phyloP scores from a whole-genome alignment of 257 asterid genomes.

The Ajuga chamaepitys region DNA sequence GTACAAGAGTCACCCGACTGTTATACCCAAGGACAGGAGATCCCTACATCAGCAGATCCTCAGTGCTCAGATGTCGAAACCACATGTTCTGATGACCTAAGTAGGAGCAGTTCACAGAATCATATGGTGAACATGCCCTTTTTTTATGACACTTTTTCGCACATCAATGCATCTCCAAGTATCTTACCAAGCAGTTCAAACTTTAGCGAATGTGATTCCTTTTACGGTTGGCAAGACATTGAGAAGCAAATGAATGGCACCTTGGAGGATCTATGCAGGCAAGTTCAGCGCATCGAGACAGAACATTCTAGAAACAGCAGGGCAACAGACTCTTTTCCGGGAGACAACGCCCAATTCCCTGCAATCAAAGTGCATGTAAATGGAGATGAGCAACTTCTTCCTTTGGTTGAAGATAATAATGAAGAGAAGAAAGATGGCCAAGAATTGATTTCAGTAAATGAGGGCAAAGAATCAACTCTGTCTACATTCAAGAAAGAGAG shows the following conservation, averaged over 20 bases:
- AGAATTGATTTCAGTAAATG: slow-evolving; percentile 22
- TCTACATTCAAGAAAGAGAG: not conserved
- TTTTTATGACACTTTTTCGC: slow-evolving; percentile 34
- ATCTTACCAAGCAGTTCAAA: slow-evolving; percentile 29
- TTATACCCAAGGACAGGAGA: slow-evolving; percentile 23
- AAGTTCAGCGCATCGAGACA: slow-evolving; percentile 52
- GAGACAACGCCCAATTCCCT: slow-evolving; percentile 14
- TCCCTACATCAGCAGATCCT: slow-evolving; percentile 27
- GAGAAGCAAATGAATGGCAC: slow-evolving; percentile 40
- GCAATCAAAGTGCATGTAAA: slow-evolving; percentile 15
- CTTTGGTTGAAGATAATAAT: slow-evolving; percentile 19
- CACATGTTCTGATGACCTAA: slow-evolving; percentile 31
- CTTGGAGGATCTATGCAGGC: slow-evolving; percentile 58
- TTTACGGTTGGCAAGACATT: slow-evolving; percentile 54
- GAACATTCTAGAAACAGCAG: slow-evolving; percentile 27
- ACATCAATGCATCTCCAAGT: slow-evolving; percentile 38
- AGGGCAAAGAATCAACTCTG: slow-evolving; percentile 3
- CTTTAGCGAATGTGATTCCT: slow-evolving; percentile 42
- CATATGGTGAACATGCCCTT: slow-evolving; percentile 36
- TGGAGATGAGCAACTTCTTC: slow-evolving; percentile 1
- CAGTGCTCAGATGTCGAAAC: slow-evolving; percentile 27
- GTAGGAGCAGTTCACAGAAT: slow-evolving; percentile 58
- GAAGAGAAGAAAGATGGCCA: slow-evolving; percentile 22
- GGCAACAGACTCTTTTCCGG: slow-evolving; percentile 14
- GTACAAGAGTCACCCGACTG: slow-evolving; percentile 51